A percentile compares a stretch with the other conserved stretches of the same genome.
These are phyloP conservation scores for Candida caryicola DNA, from an alignment of 805 yeast genomes.

Conservation along the genomic window DNA sequence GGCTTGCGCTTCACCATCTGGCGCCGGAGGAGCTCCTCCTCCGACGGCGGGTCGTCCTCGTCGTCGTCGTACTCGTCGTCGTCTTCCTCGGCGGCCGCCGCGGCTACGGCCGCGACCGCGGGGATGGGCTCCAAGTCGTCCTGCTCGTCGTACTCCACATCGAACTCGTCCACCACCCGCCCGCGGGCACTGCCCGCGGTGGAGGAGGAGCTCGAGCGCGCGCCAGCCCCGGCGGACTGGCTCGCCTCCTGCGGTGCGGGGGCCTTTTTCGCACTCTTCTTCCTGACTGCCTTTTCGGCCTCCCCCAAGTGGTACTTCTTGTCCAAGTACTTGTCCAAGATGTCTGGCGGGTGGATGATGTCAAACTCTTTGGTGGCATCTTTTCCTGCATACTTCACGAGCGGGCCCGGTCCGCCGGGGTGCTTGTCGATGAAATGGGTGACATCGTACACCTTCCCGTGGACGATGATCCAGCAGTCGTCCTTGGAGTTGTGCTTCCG, in stretches of 20 bases:
- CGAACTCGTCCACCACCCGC: constrained; percentile 36
- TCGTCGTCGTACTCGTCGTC: constrained; percentile 32
- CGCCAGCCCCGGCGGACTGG: not conserved
- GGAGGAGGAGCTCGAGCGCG: not conserved
- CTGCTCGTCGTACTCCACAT: constrained; percentile 44
- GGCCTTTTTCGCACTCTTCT: constrained; percentile 2
- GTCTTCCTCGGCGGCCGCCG: constrained; percentile 10
- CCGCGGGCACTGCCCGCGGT: too few relatives aligned
- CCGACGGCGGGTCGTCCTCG: constrained; percentile 36
- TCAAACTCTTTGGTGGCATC: constrained; percentile 78
- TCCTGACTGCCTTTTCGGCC: constrained; percentile 18
- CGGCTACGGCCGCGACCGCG: not conserved
- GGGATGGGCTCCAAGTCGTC: constrained; percentile 29
- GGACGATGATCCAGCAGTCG: constrained; percentile 83
- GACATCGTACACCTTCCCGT: constrained; percentile 76
- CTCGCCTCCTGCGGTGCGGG: not conserved
- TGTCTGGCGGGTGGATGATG: constrained; percentile 90
- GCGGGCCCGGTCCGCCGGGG: constrained; percentile 60
- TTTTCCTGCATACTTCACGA: constrained; percentile 49
- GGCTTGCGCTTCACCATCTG: constrained; percentile 51
- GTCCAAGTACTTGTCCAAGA: constrained; percentile 65
- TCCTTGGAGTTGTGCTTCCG: constrained; percentile 49
- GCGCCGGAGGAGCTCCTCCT: constrained; percentile 25
- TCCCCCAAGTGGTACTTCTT: constrained; percentile 35
- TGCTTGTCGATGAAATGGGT: constrained; percentile 58